Percentiles rank a stretch among this genome's conserved stretches.
Conservation (phyloP, 176 grass and related monocot species). For the Oryza officinalis region DNA sequence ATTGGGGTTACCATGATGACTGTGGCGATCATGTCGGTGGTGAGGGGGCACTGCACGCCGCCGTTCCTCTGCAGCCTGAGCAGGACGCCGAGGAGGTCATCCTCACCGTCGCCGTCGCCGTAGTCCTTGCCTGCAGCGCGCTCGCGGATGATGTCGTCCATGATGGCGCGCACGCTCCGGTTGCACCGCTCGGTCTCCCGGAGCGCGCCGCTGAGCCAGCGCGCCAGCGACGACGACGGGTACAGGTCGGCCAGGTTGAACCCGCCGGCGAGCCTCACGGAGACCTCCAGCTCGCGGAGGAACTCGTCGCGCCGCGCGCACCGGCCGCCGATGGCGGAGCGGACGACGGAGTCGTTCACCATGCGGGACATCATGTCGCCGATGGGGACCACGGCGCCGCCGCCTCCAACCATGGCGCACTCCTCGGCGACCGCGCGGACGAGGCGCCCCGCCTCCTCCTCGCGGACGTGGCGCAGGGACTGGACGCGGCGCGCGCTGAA, state of each 20-base stretch:
- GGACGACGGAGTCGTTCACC: slow-evolving; percentile 10
- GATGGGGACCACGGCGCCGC: neutral
- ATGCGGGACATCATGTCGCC: neutral
- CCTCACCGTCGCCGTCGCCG: neutral
- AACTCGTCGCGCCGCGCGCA: slow-evolving; percentile 44
- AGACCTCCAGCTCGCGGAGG: neutral
- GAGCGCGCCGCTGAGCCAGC: slow-evolving; percentile 5
- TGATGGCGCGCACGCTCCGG: neutral
- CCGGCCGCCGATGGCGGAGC: neutral
- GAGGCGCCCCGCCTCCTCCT: slow-evolving; percentile 22
- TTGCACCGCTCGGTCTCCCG: slow-evolving; percentile 4
- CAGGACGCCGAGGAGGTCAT: slow-evolving; percentile 36
- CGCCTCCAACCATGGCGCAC: neutral
- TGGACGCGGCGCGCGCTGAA: slow-evolving; percentile 34
- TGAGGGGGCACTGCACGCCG: neutral
- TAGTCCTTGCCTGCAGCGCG: neutral
- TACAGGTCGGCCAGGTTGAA: slow-evolving; percentile 46
- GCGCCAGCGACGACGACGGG: slow-evolving; percentile 23
- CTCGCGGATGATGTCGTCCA: slow-evolving; percentile 36
- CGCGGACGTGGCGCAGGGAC: slow-evolving; percentile 18
- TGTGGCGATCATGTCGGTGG: slow-evolving; percentile 25
- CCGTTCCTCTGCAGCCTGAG: slow-evolving; percentile 29
- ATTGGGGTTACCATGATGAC: slow-evolving; percentile 18
- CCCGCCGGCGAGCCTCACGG: neutral
- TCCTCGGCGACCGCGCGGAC: slow-evolving; percentile 15